Evolutionary conservation across 768 basidiomycete species (phyloP).

Genomic region (Wakefieldia striispora): DNA sequence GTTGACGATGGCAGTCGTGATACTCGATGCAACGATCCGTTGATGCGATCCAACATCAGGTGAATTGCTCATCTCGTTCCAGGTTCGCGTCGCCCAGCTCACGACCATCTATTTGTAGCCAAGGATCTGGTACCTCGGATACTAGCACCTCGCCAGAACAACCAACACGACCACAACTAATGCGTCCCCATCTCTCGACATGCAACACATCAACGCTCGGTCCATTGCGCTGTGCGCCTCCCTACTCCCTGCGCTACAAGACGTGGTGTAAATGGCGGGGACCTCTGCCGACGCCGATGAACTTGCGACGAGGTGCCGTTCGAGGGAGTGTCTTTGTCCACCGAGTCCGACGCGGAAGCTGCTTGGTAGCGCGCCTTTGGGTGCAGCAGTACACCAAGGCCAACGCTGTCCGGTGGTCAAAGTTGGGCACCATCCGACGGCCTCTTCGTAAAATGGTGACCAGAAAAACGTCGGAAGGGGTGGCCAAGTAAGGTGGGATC

Average conservation of each 20-base stretch:
- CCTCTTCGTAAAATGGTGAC: not conserved
- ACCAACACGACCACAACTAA: not conserved
- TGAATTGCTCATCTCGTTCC: not conserved
- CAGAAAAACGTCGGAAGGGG: not conserved
- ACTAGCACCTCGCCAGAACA: not conserved
- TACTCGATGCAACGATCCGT: not conserved
- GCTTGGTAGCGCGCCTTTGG: conserved; percentile 13
- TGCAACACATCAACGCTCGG: not conserved
- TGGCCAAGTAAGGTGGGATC: too few relatives aligned
- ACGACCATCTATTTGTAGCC: not conserved
- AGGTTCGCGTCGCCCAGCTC: too few relatives aligned
- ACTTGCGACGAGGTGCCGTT: not conserved
- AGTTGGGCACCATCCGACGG: not conserved
- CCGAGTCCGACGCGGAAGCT: not conserved
- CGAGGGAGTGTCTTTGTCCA: conserved; percentile 16
- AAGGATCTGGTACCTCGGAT: not conserved
- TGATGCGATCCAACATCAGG: not conserved
- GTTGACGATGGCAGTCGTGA: not conserved
- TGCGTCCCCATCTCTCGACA: not conserved
- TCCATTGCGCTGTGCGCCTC: too few relatives aligned
- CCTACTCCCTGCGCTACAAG: not conserved
- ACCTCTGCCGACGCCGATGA: conserved; percentile 8
- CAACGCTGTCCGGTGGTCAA: conserved; percentile 7
- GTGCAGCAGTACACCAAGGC: not conserved
- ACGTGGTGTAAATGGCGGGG: conserved; percentile 21